Evolutionary conservation across 2,329 filamentous ascomycete species (phyloP).

Genomic region (Neonectria hederae): DNA sequence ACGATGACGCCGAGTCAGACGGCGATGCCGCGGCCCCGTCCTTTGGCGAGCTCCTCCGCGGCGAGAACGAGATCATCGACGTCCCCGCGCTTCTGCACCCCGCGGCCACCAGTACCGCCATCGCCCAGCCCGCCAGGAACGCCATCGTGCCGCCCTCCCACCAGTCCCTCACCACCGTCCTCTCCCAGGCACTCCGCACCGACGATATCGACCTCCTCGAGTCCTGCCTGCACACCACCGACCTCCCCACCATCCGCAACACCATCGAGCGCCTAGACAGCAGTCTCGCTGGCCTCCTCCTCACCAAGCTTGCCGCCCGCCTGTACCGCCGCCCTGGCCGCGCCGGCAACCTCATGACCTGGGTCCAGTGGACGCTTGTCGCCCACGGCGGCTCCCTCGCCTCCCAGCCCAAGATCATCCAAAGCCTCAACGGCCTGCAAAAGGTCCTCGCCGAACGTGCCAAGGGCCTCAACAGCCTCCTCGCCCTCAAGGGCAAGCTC

Average conservation of each 20-base stretch:
- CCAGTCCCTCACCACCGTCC: constrained; percentile 88
- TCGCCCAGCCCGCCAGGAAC: constrained; percentile 55
- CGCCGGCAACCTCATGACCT: constrained; percentile 89
- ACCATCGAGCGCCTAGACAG: constrained; percentile 94
- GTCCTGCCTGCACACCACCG: constrained; percentile 85
- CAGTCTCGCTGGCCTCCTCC: constrained; percentile 78
- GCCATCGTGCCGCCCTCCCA: constrained; percentile 71
- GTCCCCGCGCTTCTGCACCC: constrained; percentile 70
- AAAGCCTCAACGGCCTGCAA: constrained; percentile 80
- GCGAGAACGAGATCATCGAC: constrained; percentile 77
- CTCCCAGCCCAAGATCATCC: constrained; percentile 83
- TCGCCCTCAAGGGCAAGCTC: constrained; percentile 92
- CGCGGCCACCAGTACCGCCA: constrained; percentile 40
- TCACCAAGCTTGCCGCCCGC: constrained; percentile 86
- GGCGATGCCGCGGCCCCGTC: constrained; percentile 68
- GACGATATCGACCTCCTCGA: constrained; percentile 92
- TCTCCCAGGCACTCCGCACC: constrained; percentile 90
- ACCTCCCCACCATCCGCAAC: constrained; percentile 79
- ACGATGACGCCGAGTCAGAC: constrained; percentile 52
- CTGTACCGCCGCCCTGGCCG: constrained; percentile 88
- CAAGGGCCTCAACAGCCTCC: constrained; percentile 80
- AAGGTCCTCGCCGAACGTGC: constrained; percentile 89
- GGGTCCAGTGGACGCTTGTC: constrained; percentile 95
- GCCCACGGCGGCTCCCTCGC: constrained; percentile 92
- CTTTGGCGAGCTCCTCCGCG: constrained; percentile 86